Conservation (phyloP, 257 asterid species). For the Voacanga thouarsii region DNA sequence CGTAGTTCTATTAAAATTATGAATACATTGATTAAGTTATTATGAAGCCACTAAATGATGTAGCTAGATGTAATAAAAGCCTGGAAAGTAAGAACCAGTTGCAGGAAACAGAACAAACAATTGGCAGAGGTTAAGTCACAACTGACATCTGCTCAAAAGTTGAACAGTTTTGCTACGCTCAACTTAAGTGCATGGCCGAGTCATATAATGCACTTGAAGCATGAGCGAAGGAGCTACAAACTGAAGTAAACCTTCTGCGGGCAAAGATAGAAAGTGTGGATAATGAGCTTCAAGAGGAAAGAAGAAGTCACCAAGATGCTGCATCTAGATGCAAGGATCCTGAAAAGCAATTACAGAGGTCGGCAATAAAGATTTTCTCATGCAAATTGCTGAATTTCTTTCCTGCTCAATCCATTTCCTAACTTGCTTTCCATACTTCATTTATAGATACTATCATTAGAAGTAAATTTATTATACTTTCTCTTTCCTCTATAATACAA, state of each 20-base stretch:
- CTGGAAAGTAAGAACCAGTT: constrained; percentile 63
- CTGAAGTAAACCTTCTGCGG: constrained; percentile 60
- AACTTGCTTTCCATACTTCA: not conserved
- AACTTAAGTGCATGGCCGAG: constrained; percentile 97
- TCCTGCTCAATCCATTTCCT: not conserved
- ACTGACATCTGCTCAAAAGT: constrained; percentile 64
- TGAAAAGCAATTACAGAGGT: constrained; percentile 73
- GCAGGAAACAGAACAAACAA: constrained; percentile 63
- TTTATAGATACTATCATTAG: not conserved
- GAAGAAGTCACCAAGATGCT: constrained; percentile 50
- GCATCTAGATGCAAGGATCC: constrained; percentile 63
- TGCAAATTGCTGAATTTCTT: not conserved
- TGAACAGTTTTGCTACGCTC: constrained; percentile 83
- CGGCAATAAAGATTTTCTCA: not conserved
- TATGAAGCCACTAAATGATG: constrained; percentile 55
- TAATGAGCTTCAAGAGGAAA: constrained; percentile 73
- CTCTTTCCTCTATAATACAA: not conserved
- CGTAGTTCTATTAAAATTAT: no score
- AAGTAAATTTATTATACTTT: not conserved
- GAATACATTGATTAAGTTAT: no score
- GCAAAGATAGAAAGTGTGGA: constrained; percentile 54
- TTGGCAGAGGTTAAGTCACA: constrained; percentile 81
- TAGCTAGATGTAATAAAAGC: constrained; percentile 50
- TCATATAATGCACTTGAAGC: constrained; percentile 81
- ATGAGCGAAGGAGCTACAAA: constrained; percentile 67